Base-by-base conservation (phyloP, 129 eudicot genomes). In the Arctium lappa region DNA sequence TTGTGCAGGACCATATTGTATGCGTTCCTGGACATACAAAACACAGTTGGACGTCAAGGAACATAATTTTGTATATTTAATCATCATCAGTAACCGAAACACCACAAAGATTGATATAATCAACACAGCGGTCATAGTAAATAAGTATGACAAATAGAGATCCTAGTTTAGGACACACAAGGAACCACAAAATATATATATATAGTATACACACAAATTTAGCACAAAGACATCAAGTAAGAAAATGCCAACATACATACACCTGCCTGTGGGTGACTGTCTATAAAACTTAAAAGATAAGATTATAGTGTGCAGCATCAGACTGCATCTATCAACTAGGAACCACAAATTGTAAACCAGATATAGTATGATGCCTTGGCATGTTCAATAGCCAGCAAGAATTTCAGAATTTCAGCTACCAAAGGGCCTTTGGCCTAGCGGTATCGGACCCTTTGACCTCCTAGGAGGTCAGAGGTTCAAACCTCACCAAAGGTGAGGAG, bases 1-100 rank as follows among this genome's bases (percentile, higher is more conserved):
- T 91, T 91, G 84, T 91, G 92, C 82, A 87, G 86, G 42, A 91
- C 92, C 95, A 91, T 89, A 60, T 89, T 89, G 90, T 91, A 89
- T 33, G 92, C 95, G 33, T 91, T 87, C 86, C 95, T 91, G 88
- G 29, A 83, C 16, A 72, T 39, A 84, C 13, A 50, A 3, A 60
- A 60, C 39, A 74, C 10, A 29, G 5, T 42, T 70, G 22, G 11
- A 42, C 72, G 68, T 79, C 82, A 79, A 73, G 56, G n/a, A 75
- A 48, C 30, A 30, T 48, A 29, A 66, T 66, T 66, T 66, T 27
- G 27, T 29, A n/a, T 60, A 16, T n/a, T 60, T 60, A 18, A 16
- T 60, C 68, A 60, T 16, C 68, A 16, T 60, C 9, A 60, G 68
- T 60, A 60, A 60, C 30, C 27, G 2, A 60, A 18, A 7, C 27